Base-by-base conservation (phyloP, 805 yeast species). In the Naumovozyma baii region DNA sequence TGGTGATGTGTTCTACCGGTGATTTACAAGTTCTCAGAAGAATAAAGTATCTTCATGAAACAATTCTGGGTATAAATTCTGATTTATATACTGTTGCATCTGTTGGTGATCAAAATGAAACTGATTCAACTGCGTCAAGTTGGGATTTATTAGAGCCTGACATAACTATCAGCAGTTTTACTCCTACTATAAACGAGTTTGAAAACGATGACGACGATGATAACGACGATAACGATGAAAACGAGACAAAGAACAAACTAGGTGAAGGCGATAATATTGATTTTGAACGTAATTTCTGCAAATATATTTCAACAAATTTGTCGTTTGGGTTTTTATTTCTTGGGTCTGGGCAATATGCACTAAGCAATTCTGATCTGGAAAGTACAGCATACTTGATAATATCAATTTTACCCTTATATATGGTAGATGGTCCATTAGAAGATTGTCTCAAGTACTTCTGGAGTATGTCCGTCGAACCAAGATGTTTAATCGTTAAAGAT, bases 311-410 rank as follows among this genome's bases (percentile, higher is more conserved):
- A 0, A 68, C 79, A 1, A 85, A 83, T 50, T 72, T 84, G 67
- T 83, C 94, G 0, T 61, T 92, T 30, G 99, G 99, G 2, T 77
- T 90, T 50, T 64, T 90, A 39, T 88, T 90, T 54, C 59, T 92
- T 29, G 96, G 96, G 0, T 92, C 95, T 1, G 96, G 97, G 0
- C 96, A 86, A 56, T 86, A 77, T 58, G 87, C 94, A 0, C 73
- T 92, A 42, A 69, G 75, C 30, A 71, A 69, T 14, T 73, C 82
- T 3, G 71, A 75, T 40, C 66, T 81, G 9, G 53, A 55, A 31
- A 48, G 49, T 19, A 39, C 54, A 10, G 57, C 64, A 2, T 57
- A 57, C 2, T 67, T 92, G 49, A 62, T 86, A 1, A 72, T 85
- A 0, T 72, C 96, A 0, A 66, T 83, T n/a, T 78, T 85, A 47